These are phyloP conservation scores for Podaxis sp. DNA, from an alignment of 768 basidiomycete species.

Conservation along the genomic window DNA sequence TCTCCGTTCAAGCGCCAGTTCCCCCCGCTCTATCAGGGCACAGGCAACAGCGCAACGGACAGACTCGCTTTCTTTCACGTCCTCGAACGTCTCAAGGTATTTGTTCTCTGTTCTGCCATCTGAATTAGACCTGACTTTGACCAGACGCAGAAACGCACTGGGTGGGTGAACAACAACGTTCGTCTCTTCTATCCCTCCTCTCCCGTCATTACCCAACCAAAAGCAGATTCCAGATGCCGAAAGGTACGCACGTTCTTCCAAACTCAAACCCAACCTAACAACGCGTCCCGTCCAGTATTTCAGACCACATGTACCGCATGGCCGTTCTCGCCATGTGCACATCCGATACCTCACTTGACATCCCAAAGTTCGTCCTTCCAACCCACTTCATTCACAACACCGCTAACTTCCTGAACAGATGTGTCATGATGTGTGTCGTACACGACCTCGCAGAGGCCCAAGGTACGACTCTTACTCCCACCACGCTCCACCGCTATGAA, in stretches of 20 bases:
- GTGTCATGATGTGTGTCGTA: constrained; percentile 86
- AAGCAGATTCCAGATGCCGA: constrained; percentile 78
- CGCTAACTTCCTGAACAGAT: constrained; percentile 38
- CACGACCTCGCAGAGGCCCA: constrained; percentile 98
- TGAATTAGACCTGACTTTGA: background rate
- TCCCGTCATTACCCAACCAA: background rate
- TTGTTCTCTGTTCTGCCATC: background rate
- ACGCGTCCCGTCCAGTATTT: constrained; percentile 54
- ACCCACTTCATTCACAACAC: background rate
- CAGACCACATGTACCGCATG: constrained; percentile 99
- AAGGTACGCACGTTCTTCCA: constrained; percentile 48
- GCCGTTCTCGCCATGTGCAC: constrained; percentile 89
- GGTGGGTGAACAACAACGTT: constrained; percentile 88
- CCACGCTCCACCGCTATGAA: background rate
- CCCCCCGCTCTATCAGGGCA: constrained; percentile 55
- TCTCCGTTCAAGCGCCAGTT: constrained; percentile 41
- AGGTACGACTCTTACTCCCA: constrained; percentile 38
- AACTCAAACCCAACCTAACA: background rate
- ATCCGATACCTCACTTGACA: constrained; percentile 69
- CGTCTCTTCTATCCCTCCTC: constrained; percentile 17
- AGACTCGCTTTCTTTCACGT: constrained; percentile 90
- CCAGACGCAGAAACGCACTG: constrained; percentile 93
- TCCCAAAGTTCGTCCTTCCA: constrained; percentile 57
- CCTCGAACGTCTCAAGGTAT: constrained; percentile 84
- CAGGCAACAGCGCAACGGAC: constrained; percentile 58